phyloP scores from a whole-genome alignment of 2,329 filamentous ascomycete species.

The Cercospora sp. region DNA sequence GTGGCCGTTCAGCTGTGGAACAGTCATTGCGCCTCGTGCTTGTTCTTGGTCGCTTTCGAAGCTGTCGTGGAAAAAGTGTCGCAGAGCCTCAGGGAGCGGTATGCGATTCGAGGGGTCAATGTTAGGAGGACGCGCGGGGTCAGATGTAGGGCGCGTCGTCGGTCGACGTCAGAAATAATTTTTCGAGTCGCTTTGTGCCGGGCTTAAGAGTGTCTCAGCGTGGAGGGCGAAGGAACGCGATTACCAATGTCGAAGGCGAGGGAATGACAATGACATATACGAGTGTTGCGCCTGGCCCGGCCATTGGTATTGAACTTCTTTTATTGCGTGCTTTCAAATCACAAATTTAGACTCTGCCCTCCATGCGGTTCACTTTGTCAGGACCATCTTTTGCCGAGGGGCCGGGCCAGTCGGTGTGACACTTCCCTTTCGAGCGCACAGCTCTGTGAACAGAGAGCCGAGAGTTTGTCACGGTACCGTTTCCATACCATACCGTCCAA shows the following conservation, averaged over 20 bases:
- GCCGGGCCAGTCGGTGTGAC: background rate
- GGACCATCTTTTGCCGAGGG: background rate
- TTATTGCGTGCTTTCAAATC: conserved; percentile 10
- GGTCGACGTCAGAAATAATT: background rate
- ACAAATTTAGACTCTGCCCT: conserved; percentile 4
- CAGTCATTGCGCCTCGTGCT: conserved; percentile 27
- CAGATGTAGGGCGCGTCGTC: background rate
- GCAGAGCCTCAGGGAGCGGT: background rate
- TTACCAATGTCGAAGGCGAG: conserved; percentile 10
- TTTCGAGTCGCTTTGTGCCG: conserved; percentile 3
- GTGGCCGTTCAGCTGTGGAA: conserved; percentile 25
- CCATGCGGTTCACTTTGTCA: conserved; percentile 8
- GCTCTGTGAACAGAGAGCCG: background rate
- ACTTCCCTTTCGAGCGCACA: background rate
- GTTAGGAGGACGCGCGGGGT: background rate
- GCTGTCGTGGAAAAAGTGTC: background rate
- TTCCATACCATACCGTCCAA: background rate
- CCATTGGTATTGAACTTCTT: conserved; percentile 2
- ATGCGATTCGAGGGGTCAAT: conserved; percentile 2
- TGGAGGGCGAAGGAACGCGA: background rate
- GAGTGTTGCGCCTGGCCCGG: background rate
- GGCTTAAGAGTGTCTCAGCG: background rate
- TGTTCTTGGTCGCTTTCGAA: background rate
- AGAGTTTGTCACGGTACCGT: background rate
- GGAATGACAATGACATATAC: conserved; percentile 5